Base-by-base conservation (phyloP, 768 basidiomycete species). In the Lentinula guzmanii region DNA sequence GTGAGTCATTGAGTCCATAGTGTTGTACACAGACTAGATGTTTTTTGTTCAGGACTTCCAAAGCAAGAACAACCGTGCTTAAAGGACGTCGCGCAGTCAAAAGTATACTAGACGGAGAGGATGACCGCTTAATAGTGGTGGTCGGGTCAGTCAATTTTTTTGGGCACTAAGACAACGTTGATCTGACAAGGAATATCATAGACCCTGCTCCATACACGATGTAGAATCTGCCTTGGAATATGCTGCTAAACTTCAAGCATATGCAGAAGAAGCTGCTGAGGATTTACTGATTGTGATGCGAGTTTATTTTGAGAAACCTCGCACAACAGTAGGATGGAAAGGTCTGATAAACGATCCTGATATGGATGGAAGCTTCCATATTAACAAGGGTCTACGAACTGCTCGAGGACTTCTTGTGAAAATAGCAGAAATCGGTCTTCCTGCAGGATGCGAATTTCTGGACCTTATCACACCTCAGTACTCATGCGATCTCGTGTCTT, bases 261-360 rank as follows among this genome's bases (percentile, higher is more conserved):
- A 48, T 48, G 46, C 46, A 9, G 46, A 48, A 7, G 46, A 89
- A 86, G 75, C 80, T 88, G 48, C 77, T 81, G 79, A 78, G 58
- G 91, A 95, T 67, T 79, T 99, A 53, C 79, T 91, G 68, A 89
- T 99, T 70, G 76, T 98, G 72, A 99, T 99, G 96, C 84, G 96
- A 45, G 88, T 92, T 61, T 98, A 98, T 82, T 98, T 92, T 65
- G 72, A 97, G 85, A 96, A 98, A 86, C 97, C 95, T 0, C 84
- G 95, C 60, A 98, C 95, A 34, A 98, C 95, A 1, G 95, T 98
- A 52, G 95, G 95, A 66, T 98, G 92, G 92, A 98, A 99, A 77
- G 96, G 96, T 42, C 48, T 53, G 9, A 91, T 90, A 71, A 93
- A 93, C 72, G 96, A 98, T 75, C 95, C 95, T 3, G 90, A 95